Evolutionary conservation across 2,329 filamentous ascomycete genomes (phyloP).

Genomic region (Fusarium ambrosium): DNA sequence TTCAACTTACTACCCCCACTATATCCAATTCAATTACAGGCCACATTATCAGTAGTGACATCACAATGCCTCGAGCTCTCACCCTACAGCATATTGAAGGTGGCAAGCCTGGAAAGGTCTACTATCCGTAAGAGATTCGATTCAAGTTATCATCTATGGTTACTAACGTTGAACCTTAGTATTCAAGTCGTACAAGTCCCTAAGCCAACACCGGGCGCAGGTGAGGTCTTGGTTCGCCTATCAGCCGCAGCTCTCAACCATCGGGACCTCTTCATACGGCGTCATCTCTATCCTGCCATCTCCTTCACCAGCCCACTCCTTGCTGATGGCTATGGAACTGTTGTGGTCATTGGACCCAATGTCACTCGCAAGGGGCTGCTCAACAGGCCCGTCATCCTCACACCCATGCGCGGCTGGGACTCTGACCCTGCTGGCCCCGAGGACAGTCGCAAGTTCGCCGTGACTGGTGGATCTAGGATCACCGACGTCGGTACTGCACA

Average conservation of each 20-base stretch:
- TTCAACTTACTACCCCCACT: not conserved
- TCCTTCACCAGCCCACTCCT: slow-evolving; percentile 84
- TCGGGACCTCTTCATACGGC: slow-evolving; percentile 93
- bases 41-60: not conserved
- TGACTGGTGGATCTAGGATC: slow-evolving; percentile 77
- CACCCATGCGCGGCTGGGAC: slow-evolving; percentile 84
- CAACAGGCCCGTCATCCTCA: slow-evolving; percentile 80
- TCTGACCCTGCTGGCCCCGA: slow-evolving; percentile 81
- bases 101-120: slow-evolving; percentile 87
- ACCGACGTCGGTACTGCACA: slow-evolving; percentile 77
- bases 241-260: slow-evolving; percentile 90
- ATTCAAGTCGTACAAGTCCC: slow-evolving; percentile 72
- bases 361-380: slow-evolving; percentile 57
- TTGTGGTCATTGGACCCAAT: slow-evolving; percentile 73
- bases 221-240: slow-evolving; percentile 81
- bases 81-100: slow-evolving; percentile 77
- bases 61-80: slow-evolving; percentile 67
- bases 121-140: slow-evolving; percentile 74
- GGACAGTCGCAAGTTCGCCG: slow-evolving; percentile 67
- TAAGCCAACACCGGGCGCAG: slow-evolving; percentile 72
- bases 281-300: slow-evolving; percentile 89
- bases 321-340: slow-evolving; percentile 84
- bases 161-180: slow-evolving; percentile 51
- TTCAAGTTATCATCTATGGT: not conserved
- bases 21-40: not conserved